Base-by-base conservation (phyloP, 2,329 filamentous ascomycete species). In the Colletotrichum eremochloae region DNA sequence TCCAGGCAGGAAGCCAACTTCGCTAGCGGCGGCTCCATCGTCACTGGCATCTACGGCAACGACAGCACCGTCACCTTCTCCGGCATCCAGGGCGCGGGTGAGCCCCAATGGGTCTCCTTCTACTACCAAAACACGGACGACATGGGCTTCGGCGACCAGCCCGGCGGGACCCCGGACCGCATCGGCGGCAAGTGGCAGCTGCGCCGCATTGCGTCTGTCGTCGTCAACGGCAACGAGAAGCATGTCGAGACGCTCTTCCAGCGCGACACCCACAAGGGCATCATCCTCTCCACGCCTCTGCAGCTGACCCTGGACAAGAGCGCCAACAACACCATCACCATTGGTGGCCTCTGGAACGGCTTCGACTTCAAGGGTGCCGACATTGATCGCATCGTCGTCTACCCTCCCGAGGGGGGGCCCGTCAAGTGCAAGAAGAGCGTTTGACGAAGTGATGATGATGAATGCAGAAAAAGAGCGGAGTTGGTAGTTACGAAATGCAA, bases 181-280 rank as follows among this genome's bases (percentile, higher is more conserved):
- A 90, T 91, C 67, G 86, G 86, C 6, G 89, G 89, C 0, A 79
- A 82, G 0, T 91, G 89, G 89, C 87, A 90, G 72, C 80, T 91
- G 7, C 85, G 89, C 5, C 85, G 89, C 12, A 87, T 91, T 68
- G 86, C 86, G 75, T 90, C 89, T 60, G 89, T 91, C 2, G 81
- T 90, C 0, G 87, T 91, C 2, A 91, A 90, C 72, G 86, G 83
- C 3, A 82, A 81, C 8, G 76, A 75, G 2, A 72, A 78, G 3
- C 77, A 83, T 44, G 81, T 88, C 5, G 85, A 90, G 69, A 83
- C 79, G 0, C 78, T 89, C 8, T 88, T 84, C 74, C 86, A 88
- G 76, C 81, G 87, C 56, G 86, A 90, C 68, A 84, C 80, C 0
- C 81, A 86, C 58, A 91, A 91, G 79, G 87, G 89, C 0, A 86